phyloP scores from a whole-genome alignment of 306 rosid genomes.

The Castanopsis chinensis region DNA sequence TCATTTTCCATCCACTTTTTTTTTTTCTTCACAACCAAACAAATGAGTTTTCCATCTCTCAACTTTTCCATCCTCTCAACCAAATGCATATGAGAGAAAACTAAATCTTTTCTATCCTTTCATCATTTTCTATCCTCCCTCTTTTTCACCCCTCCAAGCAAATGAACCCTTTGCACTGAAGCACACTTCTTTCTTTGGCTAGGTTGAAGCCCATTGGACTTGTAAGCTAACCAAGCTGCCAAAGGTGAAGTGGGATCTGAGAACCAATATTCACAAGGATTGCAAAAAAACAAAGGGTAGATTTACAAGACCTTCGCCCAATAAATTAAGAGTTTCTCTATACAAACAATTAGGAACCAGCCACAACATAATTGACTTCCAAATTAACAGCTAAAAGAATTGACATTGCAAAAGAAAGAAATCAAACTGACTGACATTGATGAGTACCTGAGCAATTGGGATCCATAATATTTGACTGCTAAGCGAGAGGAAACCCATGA shows the following conservation, averaged over 20 bases:
- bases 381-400: neutral
- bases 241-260: neutral
- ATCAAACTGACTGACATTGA: constrained; percentile 17
- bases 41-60: too few relatives aligned
- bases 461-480: constrained; percentile 62
- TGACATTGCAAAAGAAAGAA: neutral
- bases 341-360: neutral
- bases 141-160: too few relatives aligned
- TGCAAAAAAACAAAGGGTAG: neutral
- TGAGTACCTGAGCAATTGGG: constrained; percentile 63
- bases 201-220: neutral
- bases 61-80: too few relatives aligned
- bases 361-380: neutral
- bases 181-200: neutral
- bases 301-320: neutral
- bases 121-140: too few relatives aligned
- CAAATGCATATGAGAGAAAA: too few relatives aligned
- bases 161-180: neutral
- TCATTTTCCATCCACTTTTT: too few relatives aligned
- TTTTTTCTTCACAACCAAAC: too few relatives aligned
- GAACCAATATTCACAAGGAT: neutral
- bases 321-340: neutral
- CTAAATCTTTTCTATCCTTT: too few relatives aligned
- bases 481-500: constrained; percentile 71
- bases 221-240: neutral